Percentiles rank a stretch among this genome's conserved stretches.
These are phyloP conservation scores for Diaporthe vexans DNA, from an alignment of 2,329 filamentous ascomycete species.

Conservation along the genomic window DNA sequence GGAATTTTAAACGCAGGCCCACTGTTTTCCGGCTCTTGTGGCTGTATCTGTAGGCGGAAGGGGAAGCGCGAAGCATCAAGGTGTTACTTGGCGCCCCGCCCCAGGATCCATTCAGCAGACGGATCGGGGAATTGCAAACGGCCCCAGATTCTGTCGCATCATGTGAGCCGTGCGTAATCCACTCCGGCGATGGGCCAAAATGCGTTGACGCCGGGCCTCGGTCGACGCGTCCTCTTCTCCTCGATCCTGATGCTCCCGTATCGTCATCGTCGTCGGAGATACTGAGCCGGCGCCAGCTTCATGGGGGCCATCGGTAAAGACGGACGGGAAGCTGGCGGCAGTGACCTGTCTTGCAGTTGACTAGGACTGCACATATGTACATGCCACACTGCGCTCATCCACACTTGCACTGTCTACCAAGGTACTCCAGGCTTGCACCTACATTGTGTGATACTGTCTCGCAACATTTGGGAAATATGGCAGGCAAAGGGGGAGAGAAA, in stretches of 20 bases:
- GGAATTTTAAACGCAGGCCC: neutral
- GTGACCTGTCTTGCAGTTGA: neutral
- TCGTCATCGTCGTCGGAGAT: neutral
- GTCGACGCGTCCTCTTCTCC: too few species aligned
- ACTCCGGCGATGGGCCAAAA: neutral
- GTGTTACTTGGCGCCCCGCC: neutral
- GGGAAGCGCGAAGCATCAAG: neutral
- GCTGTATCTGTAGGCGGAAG: neutral
- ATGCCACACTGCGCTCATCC: too few species aligned
- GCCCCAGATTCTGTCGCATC: neutral
- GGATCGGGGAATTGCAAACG: neutral
- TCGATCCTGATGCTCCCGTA: too few species aligned
- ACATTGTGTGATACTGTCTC: too few species aligned
- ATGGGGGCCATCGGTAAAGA: too few species aligned
- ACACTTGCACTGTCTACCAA: too few species aligned
- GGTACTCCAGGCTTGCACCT: too few species aligned
- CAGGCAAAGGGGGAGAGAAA: too few species aligned
- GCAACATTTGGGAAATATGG: too few species aligned
- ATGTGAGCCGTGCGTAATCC: neutral
- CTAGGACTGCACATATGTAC: too few species aligned
- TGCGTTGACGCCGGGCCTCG: too few species aligned
- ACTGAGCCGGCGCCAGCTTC: too few species aligned
- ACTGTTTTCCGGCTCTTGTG: neutral
- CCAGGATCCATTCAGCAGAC: neutral
- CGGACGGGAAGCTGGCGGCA: neutral